Base-by-base conservation (phyloP, 2,329 filamentous ascomycete genomes). In the Nemania sp. region DNA sequence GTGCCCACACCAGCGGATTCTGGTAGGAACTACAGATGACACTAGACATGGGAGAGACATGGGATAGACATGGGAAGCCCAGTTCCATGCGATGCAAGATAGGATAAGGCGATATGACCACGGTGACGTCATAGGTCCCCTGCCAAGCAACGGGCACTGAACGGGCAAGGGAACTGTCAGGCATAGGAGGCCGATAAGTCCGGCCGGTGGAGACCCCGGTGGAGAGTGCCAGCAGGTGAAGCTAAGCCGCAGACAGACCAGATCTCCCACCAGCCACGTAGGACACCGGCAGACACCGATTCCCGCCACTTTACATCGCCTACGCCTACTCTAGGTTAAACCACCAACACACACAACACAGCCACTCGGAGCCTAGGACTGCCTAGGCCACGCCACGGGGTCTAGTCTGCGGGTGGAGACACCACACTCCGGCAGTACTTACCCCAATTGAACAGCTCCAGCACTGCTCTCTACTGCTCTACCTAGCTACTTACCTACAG, bases 61-160 rank as follows among this genome's bases (percentile, higher is more conserved):
- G n/a, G n/a, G n/a, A 32, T 32, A 8, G 4, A 32, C 29, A 32
- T 32, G 29, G 29, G 32, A 51, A 43, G 41, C n/a, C 51, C 41
- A 56, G 61, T 62, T 53, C 61, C 49, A 64, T 24, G 53, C 49
- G 49, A 68, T 68, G 62, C 62, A 58, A 68, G 62, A 68, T 65
- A 52, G 49, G 32, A 54, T 47, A 47, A 58, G 52, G 56, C 24
- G 62, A 56, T 63, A 62, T 56, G 62, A 18, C 62, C 47, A 58
- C 55, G 24, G 63, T 70, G 68, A 70, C 62, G 58, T 70, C 68
- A 70, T 35, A 41, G 58, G 62, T 63, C 68, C 68, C 68, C 65
- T 70, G 68, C 68, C 65, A 70, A 70, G 68, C 32, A 43, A 43
- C n/a, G 11, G 22, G 20, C n/a, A n/a, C n/a, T n/a, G n/a, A n/a